Base-by-base conservation (phyloP, 2,329 filamentous ascomycete species). In the Alternaria gansuensis region DNA sequence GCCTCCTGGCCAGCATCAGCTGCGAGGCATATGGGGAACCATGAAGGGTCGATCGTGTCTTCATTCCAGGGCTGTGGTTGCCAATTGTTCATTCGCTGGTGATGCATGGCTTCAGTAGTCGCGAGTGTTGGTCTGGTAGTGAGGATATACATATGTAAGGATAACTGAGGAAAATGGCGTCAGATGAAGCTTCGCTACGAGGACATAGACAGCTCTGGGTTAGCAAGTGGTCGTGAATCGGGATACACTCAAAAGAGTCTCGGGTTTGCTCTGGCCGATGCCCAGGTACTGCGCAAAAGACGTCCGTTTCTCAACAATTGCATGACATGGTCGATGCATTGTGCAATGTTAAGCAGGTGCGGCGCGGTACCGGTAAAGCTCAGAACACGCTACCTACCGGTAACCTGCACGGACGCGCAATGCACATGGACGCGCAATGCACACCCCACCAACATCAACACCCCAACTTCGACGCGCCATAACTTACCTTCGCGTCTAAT, bases 11-110 rank as follows among this genome's bases (percentile, higher is more conserved):
- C 14, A 28, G 29, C 13, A 31, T 61, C 54, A 8, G 33, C 21
- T 21, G 58, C 45, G n/a, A 56, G 33, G 33, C 55, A 56, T n/a
- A 43, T 31, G 10, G 44, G 26, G 8, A 56, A 49, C 51, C 51
- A 63, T 0, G 36, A 41, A 26, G 58, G 33, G 17, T 58, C 61
- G 3, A 56, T 28, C 9, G 51, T 37, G 4, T 59, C 44, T 34
- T 54, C 51, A 17, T 39, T 34, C 61, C 58, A 59, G 7, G 33
- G 24, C 14, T 45, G 31, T 5, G 33, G 6, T 1, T 58, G 37
- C 58, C 58, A 63, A 10, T 40, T 10, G 17, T 53, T 17, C n/a
- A 49, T 23, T 34, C 21, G 41, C 17, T 50, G 50, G 14, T 57
- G 45, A n/a, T 49, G 50, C 60, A 63, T 63, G 37, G 28, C 11